Base-by-base conservation (phyloP, 176 grass and related monocot genomes). In the Oryza nivara region DNA sequence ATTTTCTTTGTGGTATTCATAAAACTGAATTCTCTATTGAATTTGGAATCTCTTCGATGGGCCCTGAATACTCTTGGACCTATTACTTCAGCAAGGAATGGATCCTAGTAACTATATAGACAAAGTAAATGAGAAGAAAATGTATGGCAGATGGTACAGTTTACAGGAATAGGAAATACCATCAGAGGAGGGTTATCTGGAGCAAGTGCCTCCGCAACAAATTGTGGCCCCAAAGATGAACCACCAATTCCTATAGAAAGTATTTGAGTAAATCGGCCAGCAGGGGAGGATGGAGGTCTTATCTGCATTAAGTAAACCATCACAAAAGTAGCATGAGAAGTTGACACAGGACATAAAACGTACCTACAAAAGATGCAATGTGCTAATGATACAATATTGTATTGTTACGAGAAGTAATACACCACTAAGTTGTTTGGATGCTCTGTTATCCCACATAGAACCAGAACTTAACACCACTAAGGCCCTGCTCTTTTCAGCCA, bases 201-300 rank as follows among this genome's bases (percentile, higher is more conserved):
- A 66, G 97, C 97, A 82, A 99, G 90, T 80, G 97, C 97, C 82
- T 96, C 97, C 0, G 97, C 77, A 76, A 99, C 97, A 92, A 99
- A 99, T 68, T 99, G 90, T 83, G 97, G 97, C 5, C 97, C 97
- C 80, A 99, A 86, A 68, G 97, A 68, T 68, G 97, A 99, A 30
- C 97, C 97, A 72, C 97, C 97, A 36, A 99, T 96, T 77, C 97
- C 97, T 68, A 99, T 85, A n/a, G 93, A 99, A 48, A 99, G 93
- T 41, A 99, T 87, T 65, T 92, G 90, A 70, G 97, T 99, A 90
- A 99, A 99, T 77, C 90, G 90, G 23, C 93, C 93, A 82, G 88
- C 84, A 74, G 85, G 79, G 74, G 96, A 92, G 7, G 90, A 86
- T 49, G 90, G 93, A 34, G 93, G 90, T 65, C 91, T 95, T 77